A percentile compares a stretch with the other conserved stretches of the same genome.
Evolutionary conservation across 164 flowering plant species (phyloP).

Genomic region (Liriodendron chinense): DNA sequence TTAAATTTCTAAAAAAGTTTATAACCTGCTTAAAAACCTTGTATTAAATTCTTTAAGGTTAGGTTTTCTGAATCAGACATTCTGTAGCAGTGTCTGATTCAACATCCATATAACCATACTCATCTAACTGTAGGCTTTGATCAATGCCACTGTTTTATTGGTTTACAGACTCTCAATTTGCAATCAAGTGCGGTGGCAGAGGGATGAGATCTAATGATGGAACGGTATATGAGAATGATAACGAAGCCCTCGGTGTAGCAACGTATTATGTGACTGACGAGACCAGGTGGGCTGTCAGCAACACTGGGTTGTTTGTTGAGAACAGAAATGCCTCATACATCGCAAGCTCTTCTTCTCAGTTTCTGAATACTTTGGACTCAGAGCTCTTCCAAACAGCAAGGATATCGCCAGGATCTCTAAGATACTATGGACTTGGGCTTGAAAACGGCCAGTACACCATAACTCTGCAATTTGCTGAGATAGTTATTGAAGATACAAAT

Average conservation of each 20-base stretch:
- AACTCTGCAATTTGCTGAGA: constrained; percentile 66
- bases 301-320: constrained; percentile 52
- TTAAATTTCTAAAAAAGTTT: no score
- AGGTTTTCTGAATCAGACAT: no score
- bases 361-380: constrained; percentile 48
- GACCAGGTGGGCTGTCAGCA: constrained; percentile 75
- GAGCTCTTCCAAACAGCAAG: constrained; percentile 69
- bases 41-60: no score
- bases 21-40: no score
- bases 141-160: neutral
- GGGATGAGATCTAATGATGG: constrained; percentile 32
- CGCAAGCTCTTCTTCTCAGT: constrained; percentile 26
- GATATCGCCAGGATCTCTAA: constrained; percentile 66
- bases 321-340: constrained; percentile 35
- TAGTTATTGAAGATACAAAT: constrained; percentile 15
- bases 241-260: constrained; percentile 60
- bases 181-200: constrained; percentile 77
- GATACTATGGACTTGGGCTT: constrained; percentile 83
- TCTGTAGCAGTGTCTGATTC: neutral
- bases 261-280: constrained; percentile 46
- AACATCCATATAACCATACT: neutral
- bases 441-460: constrained; percentile 75
- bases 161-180: constrained; percentile 56
- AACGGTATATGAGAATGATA: constrained; percentile 47
- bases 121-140: neutral